Evolutionary conservation across 805 yeast species (phyloP), one percentile per base, ranked within the genome.

Genomic region (Candida cerambycidarum): DNA sequence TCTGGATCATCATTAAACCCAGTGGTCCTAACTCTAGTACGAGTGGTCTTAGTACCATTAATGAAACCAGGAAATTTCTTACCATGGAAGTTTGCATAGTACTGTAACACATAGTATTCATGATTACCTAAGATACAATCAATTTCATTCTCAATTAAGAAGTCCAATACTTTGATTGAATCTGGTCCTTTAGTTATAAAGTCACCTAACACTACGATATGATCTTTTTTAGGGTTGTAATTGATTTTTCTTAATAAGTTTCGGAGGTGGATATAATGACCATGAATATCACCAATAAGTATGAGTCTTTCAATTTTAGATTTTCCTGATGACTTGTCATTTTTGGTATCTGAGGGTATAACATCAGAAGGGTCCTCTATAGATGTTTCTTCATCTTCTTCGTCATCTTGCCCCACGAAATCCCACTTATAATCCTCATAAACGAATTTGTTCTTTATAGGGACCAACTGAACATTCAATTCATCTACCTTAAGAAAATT

Each of bases 81-180:
- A 18, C 76, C 75, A 60, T 80, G 89, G 53, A 67, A 74, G 45
- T 64, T 78, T 17, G 83, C 79, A 56, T 88, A 88, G 54, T 82
- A 66, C 42, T 80, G 73, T 50, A 90, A 57, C 9, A 85, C 76
- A 46, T 80, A 82, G 47, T 83, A 72, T 62, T 90, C 98, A 61
- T 92, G 97, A 66, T 90, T 90, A 0, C 98, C 97, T 45, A 93
- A 66, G 2, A 90, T 79, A 57, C 96, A 89, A 41, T 78, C 80
- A 12, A 86, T 75, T 12, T 76, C 66, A 51, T 80, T 58, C 16
- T 78, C 67, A 25, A 82, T 52, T 14, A 86, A 82, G 54, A 62
- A 82, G 45, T 89, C 83, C 9, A 89, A 58, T 2, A 89, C 89
- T 30, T 75, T 77, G 11, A 77, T 48, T 1, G 95, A 85, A 44